Evolutionary conservation across 331 rosid genomes (phyloP).

Genomic region (Rhamnella rubrinervis): DNA sequence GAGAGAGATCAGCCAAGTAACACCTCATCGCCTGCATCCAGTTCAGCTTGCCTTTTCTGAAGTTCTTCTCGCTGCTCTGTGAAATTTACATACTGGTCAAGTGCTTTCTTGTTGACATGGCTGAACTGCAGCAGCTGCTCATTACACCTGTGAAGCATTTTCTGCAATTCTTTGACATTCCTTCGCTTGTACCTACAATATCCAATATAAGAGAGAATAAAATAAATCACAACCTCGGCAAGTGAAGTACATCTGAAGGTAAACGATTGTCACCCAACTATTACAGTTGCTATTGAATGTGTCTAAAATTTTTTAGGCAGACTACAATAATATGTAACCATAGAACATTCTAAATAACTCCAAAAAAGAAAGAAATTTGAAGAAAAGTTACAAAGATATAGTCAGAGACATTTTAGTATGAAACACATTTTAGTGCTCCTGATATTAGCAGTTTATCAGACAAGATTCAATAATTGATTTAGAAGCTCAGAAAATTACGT

Average conservation of each 20-base stretch:
- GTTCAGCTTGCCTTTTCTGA: constrained; percentile 94
- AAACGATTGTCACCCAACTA: background rate
- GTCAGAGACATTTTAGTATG: background rate
- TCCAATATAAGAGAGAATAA: constrained; percentile 22
- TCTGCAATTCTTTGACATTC: constrained; percentile 73
- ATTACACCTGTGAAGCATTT: constrained; percentile 86
- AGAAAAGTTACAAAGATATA: background rate
- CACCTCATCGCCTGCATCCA: constrained; percentile 96
- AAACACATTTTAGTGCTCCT: background rate
- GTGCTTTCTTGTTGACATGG: constrained; percentile 97
- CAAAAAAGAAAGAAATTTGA: constrained; percentile 1
- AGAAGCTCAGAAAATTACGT: constrained; percentile 43
- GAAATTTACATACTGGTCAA: constrained; percentile 91
- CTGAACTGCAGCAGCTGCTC: constrained; percentile 88
- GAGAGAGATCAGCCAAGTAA: constrained; percentile 13
- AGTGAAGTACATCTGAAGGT: background rate
- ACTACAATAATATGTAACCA: background rate
- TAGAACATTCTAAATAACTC: background rate
- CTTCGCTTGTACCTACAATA: constrained; percentile 71
- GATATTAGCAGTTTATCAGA: background rate
- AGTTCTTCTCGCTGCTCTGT: constrained; percentile 98
- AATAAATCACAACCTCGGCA: background rate
- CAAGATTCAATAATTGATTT: constrained; percentile 9
- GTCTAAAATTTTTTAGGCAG: no score
- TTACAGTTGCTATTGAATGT: no score